Conservation (phyloP, 257 asterid species). For the Parsonsia alboflavescens region DNA sequence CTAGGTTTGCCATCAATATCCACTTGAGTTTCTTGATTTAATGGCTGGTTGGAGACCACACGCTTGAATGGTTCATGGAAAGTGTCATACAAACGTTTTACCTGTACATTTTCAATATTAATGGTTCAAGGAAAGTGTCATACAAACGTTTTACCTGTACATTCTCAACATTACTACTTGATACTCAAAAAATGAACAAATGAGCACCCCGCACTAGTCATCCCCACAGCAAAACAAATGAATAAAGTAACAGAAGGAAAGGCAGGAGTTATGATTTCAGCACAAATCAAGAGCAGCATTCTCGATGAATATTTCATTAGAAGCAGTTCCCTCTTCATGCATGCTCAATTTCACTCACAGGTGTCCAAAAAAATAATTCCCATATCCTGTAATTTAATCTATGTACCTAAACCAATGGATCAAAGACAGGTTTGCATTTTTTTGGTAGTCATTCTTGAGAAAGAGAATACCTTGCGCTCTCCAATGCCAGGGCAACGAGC, state of each 20-base stretch:
- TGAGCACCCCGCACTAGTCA: not conserved
- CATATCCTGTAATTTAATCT: not conserved
- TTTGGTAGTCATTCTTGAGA: not conserved
- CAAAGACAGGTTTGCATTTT: not conserved
- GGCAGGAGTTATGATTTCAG: not conserved
- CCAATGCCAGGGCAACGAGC: slow-evolving; percentile 99
- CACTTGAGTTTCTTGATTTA: slow-evolving; percentile 31
- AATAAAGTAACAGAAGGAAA: not conserved
- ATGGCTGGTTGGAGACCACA: slow-evolving; percentile 38
- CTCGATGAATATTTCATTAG: not conserved
- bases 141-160: slow-evolving; percentile 79
- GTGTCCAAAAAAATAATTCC: not conserved
- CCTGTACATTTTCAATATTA: slow-evolving; percentile 45
- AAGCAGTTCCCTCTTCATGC: not conserved
- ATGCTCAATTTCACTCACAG: not conserved
- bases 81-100: slow-evolving; percentile 72
- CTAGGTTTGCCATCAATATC: slow-evolving; percentile 26
- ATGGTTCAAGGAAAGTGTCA: slow-evolving; percentile 90
- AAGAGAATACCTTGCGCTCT: slow-evolving; percentile 75
- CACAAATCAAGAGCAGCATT: not conserved
- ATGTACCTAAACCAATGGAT: not conserved
- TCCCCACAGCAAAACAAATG: not conserved
- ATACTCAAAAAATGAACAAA: not conserved
- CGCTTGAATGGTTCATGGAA: slow-evolving; percentile 98
- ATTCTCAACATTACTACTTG: not conserved